Base-by-base conservation (phyloP, 1,284 basidiomycete genomes). In the Malassezia caprae region DNA sequence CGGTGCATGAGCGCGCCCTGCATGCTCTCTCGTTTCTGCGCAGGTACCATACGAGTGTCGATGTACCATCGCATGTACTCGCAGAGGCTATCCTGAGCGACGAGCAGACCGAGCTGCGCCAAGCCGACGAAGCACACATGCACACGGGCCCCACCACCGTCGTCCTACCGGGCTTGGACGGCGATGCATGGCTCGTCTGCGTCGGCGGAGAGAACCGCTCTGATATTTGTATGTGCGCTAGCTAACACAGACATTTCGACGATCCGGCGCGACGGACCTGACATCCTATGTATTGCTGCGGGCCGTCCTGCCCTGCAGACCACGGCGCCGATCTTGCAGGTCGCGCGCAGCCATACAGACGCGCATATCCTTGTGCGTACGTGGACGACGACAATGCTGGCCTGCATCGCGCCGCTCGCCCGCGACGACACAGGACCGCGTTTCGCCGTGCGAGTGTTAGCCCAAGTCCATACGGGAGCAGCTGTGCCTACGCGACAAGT, bases 11-110 rank as follows among this genome's bases (percentile, higher is more conserved):
- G 12, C 48, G 48, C 8, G 50, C 55, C 1, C 7, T 52, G 11
- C 47, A 57, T 34, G 49, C 43, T 1, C 19, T 42, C 6, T 13
- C 44, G 1, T 57, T 57, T 26, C 24, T 57, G 17, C 49, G 35
- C 6, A 17, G 49, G 8, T 52, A 48, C 44, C 55, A 57, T n/a
- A 37, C 44, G 6, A 48, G 50, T 13, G 47, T 57, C n/a, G 21
- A 57, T 27, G 34, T 57, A 3, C 55, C 55, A 2, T 47, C 55
- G 12, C 49, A 41, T n/a, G 13, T 57, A 13, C 39, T 57, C 3
- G 35, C 55, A 8, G 8, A 27, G 5, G 21, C 50, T 21, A 19
- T 51, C 17, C 15, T 57, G 28, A 49, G 48, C 15, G 55, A 57
- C 30, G 55, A 46, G 17, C 49, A 52, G 19, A 17, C 12, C 11